Conservation (phyloP, 768 basidiomycete genomes). For the Panus rudis region DNA sequence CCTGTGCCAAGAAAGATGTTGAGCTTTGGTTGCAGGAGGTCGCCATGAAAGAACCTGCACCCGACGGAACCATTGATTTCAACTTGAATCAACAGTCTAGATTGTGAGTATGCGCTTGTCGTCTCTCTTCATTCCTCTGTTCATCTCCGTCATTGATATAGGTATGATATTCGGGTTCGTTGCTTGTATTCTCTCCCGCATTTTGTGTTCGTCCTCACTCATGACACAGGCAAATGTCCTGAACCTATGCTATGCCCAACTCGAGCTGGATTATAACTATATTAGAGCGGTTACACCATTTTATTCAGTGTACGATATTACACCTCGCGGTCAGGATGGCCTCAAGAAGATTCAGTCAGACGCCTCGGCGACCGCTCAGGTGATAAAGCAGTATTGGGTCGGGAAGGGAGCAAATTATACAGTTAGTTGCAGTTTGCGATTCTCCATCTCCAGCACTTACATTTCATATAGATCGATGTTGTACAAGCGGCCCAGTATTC, state of each 20-base stretch:
- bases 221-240: constrained; percentile 32
- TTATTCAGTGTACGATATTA: constrained; percentile 36
- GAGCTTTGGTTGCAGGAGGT: constrained; percentile 37
- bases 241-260: constrained; percentile 36
- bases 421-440: too few species aligned
- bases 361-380: constrained; percentile 24
- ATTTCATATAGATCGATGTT: constrained; percentile 28
- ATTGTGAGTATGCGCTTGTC: constrained; percentile 24
- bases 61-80: constrained; percentile 33
- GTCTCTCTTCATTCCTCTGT: neutral
- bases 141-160: constrained; percentile 8
- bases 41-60: constrained; percentile 25
- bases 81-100: constrained; percentile 35
- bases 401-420: constrained; percentile 15
- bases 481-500: constrained; percentile 21
- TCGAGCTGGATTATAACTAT: constrained; percentile 39
- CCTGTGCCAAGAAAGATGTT: constrained; percentile 31
- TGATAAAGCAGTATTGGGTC: constrained; percentile 27
- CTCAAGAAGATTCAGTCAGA: constrained; percentile 26
- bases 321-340: constrained; percentile 17
- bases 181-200: neutral
- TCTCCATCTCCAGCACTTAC: too few species aligned
- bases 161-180: constrained; percentile 34
- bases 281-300: constrained; percentile 42
- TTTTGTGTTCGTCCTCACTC: neutral